Conservation (phyloP, 768 basidiomycete genomes). For the Lepiota brunneoincarnata region DNA sequence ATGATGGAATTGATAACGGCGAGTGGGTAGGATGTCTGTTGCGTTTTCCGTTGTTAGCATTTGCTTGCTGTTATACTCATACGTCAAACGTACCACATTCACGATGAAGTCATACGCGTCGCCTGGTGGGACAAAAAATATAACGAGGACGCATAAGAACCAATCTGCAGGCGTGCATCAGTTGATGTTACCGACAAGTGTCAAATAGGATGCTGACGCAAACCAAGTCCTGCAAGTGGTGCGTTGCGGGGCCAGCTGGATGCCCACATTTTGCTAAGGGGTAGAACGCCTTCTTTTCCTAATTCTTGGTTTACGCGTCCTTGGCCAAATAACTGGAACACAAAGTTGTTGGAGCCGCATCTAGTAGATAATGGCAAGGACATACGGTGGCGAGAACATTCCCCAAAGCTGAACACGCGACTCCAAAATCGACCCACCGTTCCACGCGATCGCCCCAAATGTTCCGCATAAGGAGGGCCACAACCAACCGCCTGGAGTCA, state of each 20-base stretch:
- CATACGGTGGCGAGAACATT: conserved; percentile 46
- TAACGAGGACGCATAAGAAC: conserved; percentile 25
- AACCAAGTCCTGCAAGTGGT: conserved; percentile 48
- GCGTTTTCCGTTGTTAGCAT: neutral
- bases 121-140: conserved; percentile 44
- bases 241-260: conserved; percentile 55
- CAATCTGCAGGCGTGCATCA: conserved; percentile 20
- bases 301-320: conserved; percentile 52
- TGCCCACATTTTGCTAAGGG: conserved; percentile 52
- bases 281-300: conserved; percentile 54
- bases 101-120: conserved; percentile 61
- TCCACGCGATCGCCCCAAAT: conserved; percentile 48
- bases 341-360: neutral
- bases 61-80: neutral
- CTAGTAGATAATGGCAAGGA: conserved; percentile 15
- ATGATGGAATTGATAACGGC: conserved; percentile 44
- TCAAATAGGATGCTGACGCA: conserved; percentile 35
- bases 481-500: conserved; percentile 47
- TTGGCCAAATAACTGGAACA: conserved; percentile 17
- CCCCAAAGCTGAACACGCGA: conserved; percentile 51
- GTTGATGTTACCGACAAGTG: neutral
- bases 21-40: conserved; percentile 36
- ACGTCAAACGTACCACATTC: conserved; percentile 36
- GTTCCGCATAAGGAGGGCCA: conserved; percentile 54
- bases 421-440: conserved; percentile 24